Conservation (phyloP, 2,329 filamentous ascomycete genomes). For the Xylaria sp. region DNA sequence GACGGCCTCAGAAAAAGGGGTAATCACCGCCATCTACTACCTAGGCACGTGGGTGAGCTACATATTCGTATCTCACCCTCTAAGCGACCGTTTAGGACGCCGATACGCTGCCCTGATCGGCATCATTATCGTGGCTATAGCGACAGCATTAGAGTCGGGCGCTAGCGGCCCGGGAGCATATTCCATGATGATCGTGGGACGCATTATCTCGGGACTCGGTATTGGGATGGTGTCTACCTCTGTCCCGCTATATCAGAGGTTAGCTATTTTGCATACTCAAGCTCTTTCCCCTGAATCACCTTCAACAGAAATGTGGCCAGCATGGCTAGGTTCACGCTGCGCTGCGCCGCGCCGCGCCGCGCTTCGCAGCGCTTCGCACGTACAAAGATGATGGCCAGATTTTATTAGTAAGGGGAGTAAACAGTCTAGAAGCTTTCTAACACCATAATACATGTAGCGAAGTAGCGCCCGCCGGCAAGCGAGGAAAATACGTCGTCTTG, state of each 20-base stretch:
- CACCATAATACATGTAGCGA: conserved; percentile 54
- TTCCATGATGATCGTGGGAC: conserved; percentile 61
- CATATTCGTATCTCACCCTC: conserved; percentile 63
- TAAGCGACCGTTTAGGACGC: conserved; percentile 63
- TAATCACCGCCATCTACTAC: conserved; percentile 69
- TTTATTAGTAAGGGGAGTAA: not conserved
- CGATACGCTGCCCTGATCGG: conserved; percentile 62
- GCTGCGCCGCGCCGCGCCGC: too few relatives aligned
- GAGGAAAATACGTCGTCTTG: conserved; percentile 67
- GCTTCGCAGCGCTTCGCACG: too few relatives aligned
- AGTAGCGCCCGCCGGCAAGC: conserved; percentile 63
- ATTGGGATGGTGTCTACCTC: conserved; percentile 66
- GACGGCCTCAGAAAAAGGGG: conserved; percentile 58
- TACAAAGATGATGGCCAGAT: not conserved
- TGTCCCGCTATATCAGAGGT: conserved; percentile 69
- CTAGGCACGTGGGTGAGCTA: conserved; percentile 67
- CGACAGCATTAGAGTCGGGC: conserved; percentile 60
- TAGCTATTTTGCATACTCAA: not conserved
- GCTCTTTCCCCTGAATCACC: not conserved
- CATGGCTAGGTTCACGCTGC: too few relatives aligned
- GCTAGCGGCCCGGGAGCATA: conserved; percentile 56
- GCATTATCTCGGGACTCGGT: conserved; percentile 64
- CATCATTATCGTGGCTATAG: conserved; percentile 59
- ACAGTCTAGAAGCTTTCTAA: conserved; percentile 16
- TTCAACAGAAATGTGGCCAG: not conserved